These are phyloP conservation scores for Ilex asprella DNA, from an alignment of 257 asterid species.

Conservation along the genomic window DNA sequence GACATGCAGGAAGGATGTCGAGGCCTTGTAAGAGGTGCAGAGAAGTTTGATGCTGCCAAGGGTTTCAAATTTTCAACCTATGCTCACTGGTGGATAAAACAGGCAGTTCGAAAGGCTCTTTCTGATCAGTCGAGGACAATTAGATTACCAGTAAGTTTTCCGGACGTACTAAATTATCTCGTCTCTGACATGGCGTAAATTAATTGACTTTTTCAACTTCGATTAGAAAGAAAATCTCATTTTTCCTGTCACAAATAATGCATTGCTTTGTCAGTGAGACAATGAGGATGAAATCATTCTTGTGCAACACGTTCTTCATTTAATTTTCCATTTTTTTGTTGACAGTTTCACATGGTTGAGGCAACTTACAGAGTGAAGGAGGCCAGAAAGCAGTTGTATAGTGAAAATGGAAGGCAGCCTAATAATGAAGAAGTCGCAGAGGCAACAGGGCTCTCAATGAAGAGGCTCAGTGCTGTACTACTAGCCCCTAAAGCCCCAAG, in stretches of 20 bases:
- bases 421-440: slow-evolving; percentile 69
- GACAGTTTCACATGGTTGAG: slow-evolving; percentile 87
- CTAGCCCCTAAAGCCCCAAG: slow-evolving; percentile 81
- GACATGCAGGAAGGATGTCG: slow-evolving; percentile 77
- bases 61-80: slow-evolving; percentile 95
- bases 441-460: slow-evolving; percentile 83
- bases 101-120: slow-evolving; percentile 37
- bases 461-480: slow-evolving; percentile 72
- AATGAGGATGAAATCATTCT: too few relatives aligned
- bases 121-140: slow-evolving; percentile 36
- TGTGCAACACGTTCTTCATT: too few relatives aligned
- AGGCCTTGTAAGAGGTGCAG: slow-evolving; percentile 84
- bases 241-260: not conserved
- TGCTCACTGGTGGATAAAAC: slow-evolving; percentile 98
- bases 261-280: too few relatives aligned
- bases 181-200: not conserved
- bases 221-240: not conserved
- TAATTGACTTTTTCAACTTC: not conserved
- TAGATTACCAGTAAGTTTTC: slow-evolving; percentile 52
- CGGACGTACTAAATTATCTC: not conserved
- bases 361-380: slow-evolving; percentile 89
- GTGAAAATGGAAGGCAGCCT: slow-evolving; percentile 64
- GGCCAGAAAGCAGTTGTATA: slow-evolving; percentile 68
- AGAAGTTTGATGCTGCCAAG: slow-evolving; percentile 82
- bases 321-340: slow-evolving; percentile 12